phyloP scores from a whole-genome alignment of 257 asterid species.

The Solanum pinnatisectum region DNA sequence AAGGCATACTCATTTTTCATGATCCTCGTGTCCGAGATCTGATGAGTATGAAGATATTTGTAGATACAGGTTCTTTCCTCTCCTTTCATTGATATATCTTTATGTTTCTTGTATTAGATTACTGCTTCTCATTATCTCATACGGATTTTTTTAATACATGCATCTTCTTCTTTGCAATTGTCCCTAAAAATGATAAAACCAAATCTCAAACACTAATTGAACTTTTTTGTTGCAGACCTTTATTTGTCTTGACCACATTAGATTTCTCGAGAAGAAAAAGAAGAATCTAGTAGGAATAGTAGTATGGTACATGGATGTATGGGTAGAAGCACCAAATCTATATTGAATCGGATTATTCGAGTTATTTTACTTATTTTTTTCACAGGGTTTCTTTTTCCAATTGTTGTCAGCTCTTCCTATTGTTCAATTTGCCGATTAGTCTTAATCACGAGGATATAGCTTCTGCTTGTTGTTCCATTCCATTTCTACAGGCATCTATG shows the following conservation, averaged over 20 bases:
- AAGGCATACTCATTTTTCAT: slow-evolving; percentile 95
- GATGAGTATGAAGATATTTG: slow-evolving; percentile 97
- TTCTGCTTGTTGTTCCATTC: neutral
- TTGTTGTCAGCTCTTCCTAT: neutral
- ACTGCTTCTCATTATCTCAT: neutral
- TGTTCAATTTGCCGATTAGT: neutral
- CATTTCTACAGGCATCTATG: neutral
- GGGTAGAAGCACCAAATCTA: neutral
- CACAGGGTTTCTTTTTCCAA: neutral
- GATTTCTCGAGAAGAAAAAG: neutral
- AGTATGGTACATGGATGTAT: neutral
- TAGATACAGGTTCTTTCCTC: slow-evolving; percentile 76
- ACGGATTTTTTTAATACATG: neutral
- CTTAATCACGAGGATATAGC: neutral
- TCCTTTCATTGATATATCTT: neutral
- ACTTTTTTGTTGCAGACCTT: neutral
- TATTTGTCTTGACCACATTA: neutral
- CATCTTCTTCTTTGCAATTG: neutral
- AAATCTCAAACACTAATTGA: neutral
- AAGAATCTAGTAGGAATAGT: neutral
- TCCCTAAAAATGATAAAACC: neutral
- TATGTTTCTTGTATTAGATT: neutral
- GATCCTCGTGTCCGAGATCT: slow-evolving; percentile 80
- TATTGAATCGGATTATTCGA: neutral
- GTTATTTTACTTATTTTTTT: neutral